Base-by-base conservation (phyloP, 1,284 basidiomycete genomes). In the Tilletia caries region DNA sequence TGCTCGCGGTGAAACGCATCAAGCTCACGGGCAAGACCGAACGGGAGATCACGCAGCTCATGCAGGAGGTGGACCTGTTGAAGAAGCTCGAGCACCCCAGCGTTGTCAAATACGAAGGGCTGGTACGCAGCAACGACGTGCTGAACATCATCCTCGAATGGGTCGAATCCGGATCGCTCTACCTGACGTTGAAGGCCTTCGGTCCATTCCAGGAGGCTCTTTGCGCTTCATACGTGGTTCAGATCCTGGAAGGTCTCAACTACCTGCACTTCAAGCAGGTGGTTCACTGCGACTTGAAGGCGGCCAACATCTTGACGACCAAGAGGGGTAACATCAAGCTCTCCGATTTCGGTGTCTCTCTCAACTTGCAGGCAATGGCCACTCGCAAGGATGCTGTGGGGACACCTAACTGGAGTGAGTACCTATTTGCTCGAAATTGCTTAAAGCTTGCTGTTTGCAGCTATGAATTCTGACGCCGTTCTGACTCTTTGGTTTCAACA, bases 91-190 rank as follows among this genome's bases (percentile, higher is more conserved):
- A 89, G 3, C 94, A 97, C 83, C 93, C 94, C 0, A 91, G 92
- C 78, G 95, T 97, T 71, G 93, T 96, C 83, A 93, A 93, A 83
- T 97, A 96, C 80, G 92, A 95, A 84, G 93, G 94, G 44, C 93
- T 96, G 91, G 89, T 89, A n/a, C 86, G 92, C 76, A 93, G 94
- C 81, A 88, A 90, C 58, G 89, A 92, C 78, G 91, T 89, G 33
- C 86, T 97, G 64, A 94, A 89, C 83, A 95, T 97, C 79, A 88
- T 96, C 29, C 89, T 96, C 50, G 94, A 97, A 92, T 95, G 91
- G 83, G 92, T 91, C 58, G 93, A 96, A 86, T 95, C 93, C 81
- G 94, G 93, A 5, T 95, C 93, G 1, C 87, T 96, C 1, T 91
- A 91, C 8, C 91, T 93, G 83, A 94, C 91, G 0, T 86, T 96